Base-by-base conservation (phyloP, 1,284 basidiomycete species). In the Tremellales sp. region DNA sequence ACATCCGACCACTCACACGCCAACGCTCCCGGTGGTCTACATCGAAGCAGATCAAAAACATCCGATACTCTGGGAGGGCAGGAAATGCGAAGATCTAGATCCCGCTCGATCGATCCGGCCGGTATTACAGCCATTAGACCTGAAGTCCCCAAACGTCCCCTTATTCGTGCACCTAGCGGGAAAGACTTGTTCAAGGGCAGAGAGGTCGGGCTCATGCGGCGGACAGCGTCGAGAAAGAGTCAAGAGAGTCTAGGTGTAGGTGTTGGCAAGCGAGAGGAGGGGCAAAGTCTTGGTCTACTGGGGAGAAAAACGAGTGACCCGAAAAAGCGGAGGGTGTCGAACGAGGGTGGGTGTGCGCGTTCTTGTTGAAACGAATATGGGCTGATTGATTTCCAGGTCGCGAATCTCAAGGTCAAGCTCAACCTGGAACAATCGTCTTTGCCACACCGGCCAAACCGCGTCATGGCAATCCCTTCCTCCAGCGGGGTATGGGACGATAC, bases 361-460 rank as follows among this genome's bases (percentile, higher is more conserved):
- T 17, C 44, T 42, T 7, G 17, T 19, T 7, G 22, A 37, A 23
- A 21, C 15, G 33, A 21, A 26, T 35, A 22, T 10, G 12, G 39
- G 8, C 23, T 21, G 15, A n/a, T n/a, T n/a, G n/a, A 40, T 40
- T 4, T 22, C 3, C 19, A 51, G 52, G n/a, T n/a, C n/a, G n/a
- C n/a, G n/a, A 29, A 37, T 43, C 49, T 4, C 56, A 57, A 36
- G 11, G 42, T 33, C 48, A 48, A 43, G 42, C 48, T 7, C 40
- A 19, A 17, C 48, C 45, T 19, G 52, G 60, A 39, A 69, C 68
- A 10, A 48, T 72, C 11, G 59, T 72, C 41, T 56, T 64, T 22
- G 68, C 67, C 8, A 72, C 70, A 2, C 70, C 70, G 5, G 57
- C 62, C 23, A 70, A 70, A 52, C 65, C 64, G n/a, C 51, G 52